Conservation (phyloP, 2,329 filamentous ascomycete species). For the Talaromyces piceae region DNA sequence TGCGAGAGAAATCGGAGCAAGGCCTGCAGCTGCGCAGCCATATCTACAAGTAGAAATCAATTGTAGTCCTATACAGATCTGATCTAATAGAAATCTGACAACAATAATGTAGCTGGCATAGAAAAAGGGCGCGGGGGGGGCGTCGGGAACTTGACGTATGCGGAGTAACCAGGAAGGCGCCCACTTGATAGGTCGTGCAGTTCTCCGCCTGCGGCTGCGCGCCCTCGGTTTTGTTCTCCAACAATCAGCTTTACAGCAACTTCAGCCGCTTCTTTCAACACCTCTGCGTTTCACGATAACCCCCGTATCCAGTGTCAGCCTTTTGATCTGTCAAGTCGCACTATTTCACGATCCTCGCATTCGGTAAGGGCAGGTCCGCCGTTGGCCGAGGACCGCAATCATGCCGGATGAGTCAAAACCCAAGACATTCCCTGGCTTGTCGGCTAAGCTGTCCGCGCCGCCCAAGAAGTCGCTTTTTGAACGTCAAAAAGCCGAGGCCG, state of each 20-base stretch:
- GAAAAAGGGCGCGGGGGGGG: neutral
- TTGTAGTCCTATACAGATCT: no score
- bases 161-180: neutral
- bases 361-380: neutral
- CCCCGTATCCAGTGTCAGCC: no score
- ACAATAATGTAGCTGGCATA: neutral
- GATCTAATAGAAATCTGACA: neutral
- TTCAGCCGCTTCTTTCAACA: neutral
- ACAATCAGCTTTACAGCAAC: no score
- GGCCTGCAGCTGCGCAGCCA: constrained; percentile 29
- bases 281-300: no score
- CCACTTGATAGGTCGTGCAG: neutral
- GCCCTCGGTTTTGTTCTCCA: neutral
- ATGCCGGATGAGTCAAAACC: constrained; percentile 34
- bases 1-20: constrained; percentile 52
- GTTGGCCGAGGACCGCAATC: constrained; percentile 1
- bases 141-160: neutral
- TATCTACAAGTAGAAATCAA: neutral
- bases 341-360: neutral
- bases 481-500: constrained; percentile 78
- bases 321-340: neutral
- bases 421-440: constrained; percentile 59
- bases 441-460: constrained; percentile 70
- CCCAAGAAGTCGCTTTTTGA: constrained; percentile 83
- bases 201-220: neutral